Evolutionary conservation across 1,284 basidiomycete genomes (phyloP).

Genomic region (Tilletia setariae): DNA sequence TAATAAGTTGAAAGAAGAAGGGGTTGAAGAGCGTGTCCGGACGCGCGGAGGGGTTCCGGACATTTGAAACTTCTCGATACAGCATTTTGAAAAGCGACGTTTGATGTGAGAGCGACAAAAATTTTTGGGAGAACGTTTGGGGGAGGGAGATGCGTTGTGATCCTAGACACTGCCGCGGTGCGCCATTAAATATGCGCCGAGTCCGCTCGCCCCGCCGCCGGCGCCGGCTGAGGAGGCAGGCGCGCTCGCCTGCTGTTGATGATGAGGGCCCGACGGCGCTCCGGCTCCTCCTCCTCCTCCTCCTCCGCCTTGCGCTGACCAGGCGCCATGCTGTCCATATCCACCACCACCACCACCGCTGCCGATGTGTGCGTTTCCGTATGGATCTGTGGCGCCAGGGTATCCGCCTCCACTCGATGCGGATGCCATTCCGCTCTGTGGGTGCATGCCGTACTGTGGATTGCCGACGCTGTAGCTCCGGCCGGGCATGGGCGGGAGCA

Average conservation of each 20-base stretch:
- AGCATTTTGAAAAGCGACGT: no score
- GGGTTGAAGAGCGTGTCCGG: no score
- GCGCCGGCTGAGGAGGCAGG: conserved; percentile 12
- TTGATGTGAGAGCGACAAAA: no score
- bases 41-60: no score
- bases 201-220: conserved; percentile 19
- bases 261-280: background rate
- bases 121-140: no score
- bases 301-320: background rate
- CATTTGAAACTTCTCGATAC: no score
- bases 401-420: no score
- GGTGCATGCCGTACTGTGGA: background rate
- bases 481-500: conserved; percentile 3
- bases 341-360: background rate
- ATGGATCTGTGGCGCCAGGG: no score
- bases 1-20: no score
- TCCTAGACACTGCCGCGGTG: conserved; percentile 40
- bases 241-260: conserved; percentile 17
- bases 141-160: no score
- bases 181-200: conserved; percentile 39
- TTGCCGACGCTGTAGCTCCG: background rate
- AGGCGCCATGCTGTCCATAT: background rate
- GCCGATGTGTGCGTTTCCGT: background rate
- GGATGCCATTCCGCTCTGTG: background rate
- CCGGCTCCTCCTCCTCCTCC: background rate